Percentiles rank a stretch among this genome's conserved stretches.
Conservation (phyloP, 2,329 filamentous ascomycete species). For the Rasamsonia emersonii region DNA sequence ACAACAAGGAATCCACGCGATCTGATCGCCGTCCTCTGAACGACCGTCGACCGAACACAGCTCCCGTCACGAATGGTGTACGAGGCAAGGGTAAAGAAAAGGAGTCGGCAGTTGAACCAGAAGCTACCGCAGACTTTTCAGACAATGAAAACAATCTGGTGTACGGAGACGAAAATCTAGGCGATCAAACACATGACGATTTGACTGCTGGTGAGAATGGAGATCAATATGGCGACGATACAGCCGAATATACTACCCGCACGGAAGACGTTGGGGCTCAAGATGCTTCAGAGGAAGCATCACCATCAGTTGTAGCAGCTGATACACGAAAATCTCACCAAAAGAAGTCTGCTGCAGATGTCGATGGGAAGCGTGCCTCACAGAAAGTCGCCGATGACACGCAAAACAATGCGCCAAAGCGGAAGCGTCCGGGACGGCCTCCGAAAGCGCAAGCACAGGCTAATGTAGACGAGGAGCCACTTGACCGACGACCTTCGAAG, state of each 20-base stretch:
- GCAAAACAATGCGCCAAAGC: conserved; percentile 14
- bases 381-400: conserved; percentile 9
- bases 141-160: conserved; percentile 23
- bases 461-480: conserved; percentile 11
- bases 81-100: conserved; percentile 15
- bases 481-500: conserved; percentile 21
- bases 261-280: conserved; percentile 10
- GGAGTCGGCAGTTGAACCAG: conserved; percentile 12
- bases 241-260: conserved; percentile 11
- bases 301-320: conserved; percentile 8
- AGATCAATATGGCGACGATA: conserved; percentile 14
- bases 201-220: conserved; percentile 6
- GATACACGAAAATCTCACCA: conserved; percentile 10
- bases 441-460: conserved; percentile 18
- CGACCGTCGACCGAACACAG: conserved; percentile 26
- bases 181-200: conserved; percentile 17
- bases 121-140: conserved; percentile 23
- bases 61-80: conserved; percentile 18
- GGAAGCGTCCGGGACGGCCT: conserved; percentile 23
- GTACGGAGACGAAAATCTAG: conserved; percentile 26
- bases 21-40: conserved; percentile 27
- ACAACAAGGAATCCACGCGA: conserved; percentile 14
- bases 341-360: conserved; percentile 10
- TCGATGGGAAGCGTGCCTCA: background rate
- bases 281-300: conserved; percentile 13